Evolutionary conservation across 2,329 filamentous ascomycete genomes (phyloP), one percentile per base, ranked within the genome.

Genomic region (Ophiostoma himal-ulmi): DNA sequence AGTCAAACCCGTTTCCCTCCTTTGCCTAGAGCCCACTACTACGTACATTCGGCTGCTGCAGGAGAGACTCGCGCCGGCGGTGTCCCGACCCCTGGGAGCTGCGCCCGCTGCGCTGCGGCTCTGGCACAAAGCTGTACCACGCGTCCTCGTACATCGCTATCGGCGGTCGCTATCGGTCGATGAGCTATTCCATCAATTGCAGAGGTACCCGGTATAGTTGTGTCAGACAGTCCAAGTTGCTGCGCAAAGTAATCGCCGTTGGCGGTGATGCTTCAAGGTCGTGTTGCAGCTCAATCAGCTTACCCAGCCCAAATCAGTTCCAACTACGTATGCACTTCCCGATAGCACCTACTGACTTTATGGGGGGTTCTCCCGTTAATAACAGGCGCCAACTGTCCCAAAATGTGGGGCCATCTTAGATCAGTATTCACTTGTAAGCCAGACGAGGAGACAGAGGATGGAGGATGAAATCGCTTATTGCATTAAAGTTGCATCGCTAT

Each of bases 51-150:
- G 87, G 83, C 74, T 88, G 87, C 76, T 89, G 86, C 69, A 94
- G 83, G 68, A 94, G 83, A 57, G 90, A 92, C 77, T 89, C 85
- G 76, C 86, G 88, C 72, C 91, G 87, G 74, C 85, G 86, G 77
- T 91, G 90, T 68, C 84, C 84, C 64, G 83, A 80, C 41, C 76
- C 76, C 57, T 83, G 80, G 34, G 82, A 75, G 66, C 65, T 70
- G n/a, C 81, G 80, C 72, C 82, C 82, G 75, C 83, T 85, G 73
- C 84, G 81, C 71, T 84, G 81, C 69, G 86, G 80, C 70, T 90
- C 87, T 36, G 90, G 86, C 74, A 91, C 87, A 77, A 92, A 89
- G 78, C 86, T 92, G 81, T 94, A 93, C 91, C 91, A 94, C 39
- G 90, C 88, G 79, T 94, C 91, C 80, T 94, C 91, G 79, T 92